Conservation (phyloP, 208 protist species). For the Crithidia thermophila region DNA sequence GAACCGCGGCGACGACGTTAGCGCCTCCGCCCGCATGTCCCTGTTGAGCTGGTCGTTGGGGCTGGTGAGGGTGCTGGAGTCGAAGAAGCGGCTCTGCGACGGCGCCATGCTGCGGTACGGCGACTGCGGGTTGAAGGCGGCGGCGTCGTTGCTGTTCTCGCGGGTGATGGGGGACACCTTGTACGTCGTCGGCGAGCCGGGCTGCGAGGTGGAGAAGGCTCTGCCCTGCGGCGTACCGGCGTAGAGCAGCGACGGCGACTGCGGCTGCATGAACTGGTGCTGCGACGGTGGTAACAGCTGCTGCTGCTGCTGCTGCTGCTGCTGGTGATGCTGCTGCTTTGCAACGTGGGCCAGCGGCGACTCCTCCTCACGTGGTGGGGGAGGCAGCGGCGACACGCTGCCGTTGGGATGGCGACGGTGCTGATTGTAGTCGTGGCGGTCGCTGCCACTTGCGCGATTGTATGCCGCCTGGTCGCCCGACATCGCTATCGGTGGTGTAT, state of each 20-base stretch:
- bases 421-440: not conserved
- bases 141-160: constrained; percentile 2
- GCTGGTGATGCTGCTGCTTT: too few species aligned
- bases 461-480: not conserved
- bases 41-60: not conserved
- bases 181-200: constrained; percentile 11
- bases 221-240: not conserved
- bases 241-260: not conserved
- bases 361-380: too few species aligned
- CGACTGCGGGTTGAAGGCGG: constrained; percentile 11
- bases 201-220: constrained; percentile 5
- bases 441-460: not conserved
- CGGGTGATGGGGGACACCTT: constrained; percentile 12
- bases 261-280: too few species aligned
- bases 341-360: too few species aligned
- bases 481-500: not conserved
- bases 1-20: constrained; percentile 7
- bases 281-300: too few species aligned
- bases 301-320: not conserved
- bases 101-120: constrained; percentile 19
- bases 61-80: constrained; percentile 2
- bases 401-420: constrained; percentile 1
- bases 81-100: constrained; percentile 10
- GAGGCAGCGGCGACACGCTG: constrained; percentile 2
- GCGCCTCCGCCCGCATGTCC: not conserved